These are phyloP conservation scores for Wakefieldia striispora DNA, from an alignment of 768 basidiomycete species.

Conservation along the genomic window DNA sequence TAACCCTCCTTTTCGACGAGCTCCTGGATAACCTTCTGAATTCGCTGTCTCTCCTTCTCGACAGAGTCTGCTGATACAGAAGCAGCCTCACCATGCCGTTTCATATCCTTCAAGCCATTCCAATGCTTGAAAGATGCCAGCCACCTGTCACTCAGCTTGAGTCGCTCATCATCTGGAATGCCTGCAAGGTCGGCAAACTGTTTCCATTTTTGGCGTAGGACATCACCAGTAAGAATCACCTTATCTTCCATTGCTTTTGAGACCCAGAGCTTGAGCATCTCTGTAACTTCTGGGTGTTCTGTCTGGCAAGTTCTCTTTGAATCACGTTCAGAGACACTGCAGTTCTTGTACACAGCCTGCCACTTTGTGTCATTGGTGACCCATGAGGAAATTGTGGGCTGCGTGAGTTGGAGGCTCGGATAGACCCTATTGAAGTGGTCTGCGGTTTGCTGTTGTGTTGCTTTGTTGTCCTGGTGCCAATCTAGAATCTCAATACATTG, in stretches of 20 bases:
- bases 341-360: conserved; percentile 18
- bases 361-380: conserved; percentile 30
- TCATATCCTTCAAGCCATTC: not conserved
- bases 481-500: conserved; percentile 22
- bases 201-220: conserved; percentile 6
- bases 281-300: conserved; percentile 32
- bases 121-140: not conserved
- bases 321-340: no score
- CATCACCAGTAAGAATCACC: conserved; percentile 32
- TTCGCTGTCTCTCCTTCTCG: conserved; percentile 21
- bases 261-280: conserved; percentile 39
- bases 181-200: conserved; percentile 15
- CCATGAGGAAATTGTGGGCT: conserved; percentile 35
- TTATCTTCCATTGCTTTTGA: conserved; percentile 36
- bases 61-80: conserved; percentile 25
- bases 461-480: conserved; percentile 34
- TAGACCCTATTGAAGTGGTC: conserved; percentile 31
- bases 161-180: conserved; percentile 32
- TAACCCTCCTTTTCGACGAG: conserved; percentile 28
- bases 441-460: conserved; percentile 33
- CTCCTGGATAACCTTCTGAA: conserved; percentile 28
- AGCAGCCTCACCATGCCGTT: conserved; percentile 34
- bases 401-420: conserved; percentile 33
- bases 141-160: conserved; percentile 36
- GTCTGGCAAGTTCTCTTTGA: conserved; percentile 19